phyloP scores from a whole-genome alignment of 371 early-diverging fungal species.

The Mortierella sp. region DNA sequence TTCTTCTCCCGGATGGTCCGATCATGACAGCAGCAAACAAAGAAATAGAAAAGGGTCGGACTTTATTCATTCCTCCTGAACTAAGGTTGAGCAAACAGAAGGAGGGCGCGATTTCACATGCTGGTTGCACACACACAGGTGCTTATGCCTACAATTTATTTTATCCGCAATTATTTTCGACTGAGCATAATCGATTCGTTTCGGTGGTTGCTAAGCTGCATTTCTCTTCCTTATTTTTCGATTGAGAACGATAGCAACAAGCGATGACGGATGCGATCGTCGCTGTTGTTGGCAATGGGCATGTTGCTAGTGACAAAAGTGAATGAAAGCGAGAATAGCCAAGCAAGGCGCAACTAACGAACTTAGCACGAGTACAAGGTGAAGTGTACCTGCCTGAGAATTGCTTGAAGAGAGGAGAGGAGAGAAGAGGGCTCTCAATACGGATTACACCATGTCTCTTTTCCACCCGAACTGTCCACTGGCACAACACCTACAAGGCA shows the following conservation, averaged over 20 bases:
- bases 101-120: not conserved
- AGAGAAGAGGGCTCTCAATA: not conserved
- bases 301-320: no score
- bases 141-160: not conserved
- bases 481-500: not conserved
- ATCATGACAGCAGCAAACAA: not conserved
- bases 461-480: slow-evolving; percentile 1
- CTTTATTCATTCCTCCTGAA: not conserved
- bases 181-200: not conserved
- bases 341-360: not conserved
- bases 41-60: not conserved
- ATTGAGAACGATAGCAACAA: not conserved
- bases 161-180: not conserved
- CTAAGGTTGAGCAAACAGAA: not conserved
- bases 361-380: not conserved
- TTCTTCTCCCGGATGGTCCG: not conserved
- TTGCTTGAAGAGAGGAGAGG: not conserved
- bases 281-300: no score
- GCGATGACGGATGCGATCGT: not conserved
- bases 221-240: not conserved
- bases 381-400: not conserved
- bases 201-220: not conserved
- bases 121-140: not conserved
- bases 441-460: not conserved
- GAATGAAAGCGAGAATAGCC: not conserved